Base-by-base conservation (phyloP, 768 basidiomycete species). In the Suillus ampliporus region DNA sequence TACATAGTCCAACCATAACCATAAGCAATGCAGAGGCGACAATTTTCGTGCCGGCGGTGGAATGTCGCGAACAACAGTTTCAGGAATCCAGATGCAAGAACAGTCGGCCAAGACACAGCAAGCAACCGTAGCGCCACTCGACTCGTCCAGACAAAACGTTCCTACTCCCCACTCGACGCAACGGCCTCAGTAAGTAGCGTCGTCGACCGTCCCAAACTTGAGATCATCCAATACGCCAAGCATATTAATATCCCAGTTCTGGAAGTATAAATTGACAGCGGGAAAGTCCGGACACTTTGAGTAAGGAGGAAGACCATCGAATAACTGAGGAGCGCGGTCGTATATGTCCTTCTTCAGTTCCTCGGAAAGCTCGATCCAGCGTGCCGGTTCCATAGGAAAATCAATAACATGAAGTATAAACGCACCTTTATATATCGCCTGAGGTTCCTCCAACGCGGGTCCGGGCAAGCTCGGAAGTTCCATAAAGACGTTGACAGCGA, bases 401-500 rank as follows among this genome's bases (percentile, higher is more conserved):
- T 3, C 6, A 3, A 31, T 31, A 31, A 6, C 31, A 31, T 6
- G 31, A 31, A 31, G 31, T 31, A 31, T 31, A 31, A 31, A 31
- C 31, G 31, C 31, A 31, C 31, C 31, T 31, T 31, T 31, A 31
- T 31, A 31, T n/a, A n/a, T n/a, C n/a, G n/a, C n/a, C n/a, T n/a
- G n/a, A n/a, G n/a, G n/a, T n/a, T n/a, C n/a, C n/a, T n/a, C n/a
- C n/a, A n/a, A n/a, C n/a, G n/a, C n/a, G n/a, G n/a, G n/a, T n/a
- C n/a, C n/a, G n/a, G n/a, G n/a, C n/a, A n/a, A n/a, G n/a, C n/a
- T 37, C 5, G 57, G 40, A 1, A 56, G 0, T 56, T 74, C 67
- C 19, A 69, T 10, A 26, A 74, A 74, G 0, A 74, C 51, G 48
- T 76, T 76, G 3, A 74, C 65, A 19, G 74, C 71, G 15, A 71